Evolutionary conservation across 2,329 filamentous ascomycete species (phyloP), one percentile per base, ranked within the genome.

Genomic region (Chaetomium olivaceum): DNA sequence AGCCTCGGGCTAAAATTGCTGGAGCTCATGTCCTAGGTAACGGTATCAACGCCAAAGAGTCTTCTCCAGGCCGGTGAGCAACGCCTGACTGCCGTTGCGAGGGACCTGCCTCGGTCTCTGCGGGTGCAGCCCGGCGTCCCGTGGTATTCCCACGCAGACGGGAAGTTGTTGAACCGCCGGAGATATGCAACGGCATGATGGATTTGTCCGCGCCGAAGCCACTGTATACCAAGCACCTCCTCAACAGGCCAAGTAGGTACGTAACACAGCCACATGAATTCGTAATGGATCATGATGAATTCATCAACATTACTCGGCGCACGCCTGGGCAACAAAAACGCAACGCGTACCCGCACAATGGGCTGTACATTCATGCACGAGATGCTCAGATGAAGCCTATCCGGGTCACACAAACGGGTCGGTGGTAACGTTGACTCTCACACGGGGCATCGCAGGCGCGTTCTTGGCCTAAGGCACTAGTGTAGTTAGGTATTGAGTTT

Each of bases 401-500:
- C 31, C 16, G 21, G n/a, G 33, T 43, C 21, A 25, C n/a, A 57
- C 21, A 43, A 27, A 43, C 33, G 33, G 21, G 14, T 25, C 21
- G 33, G 9, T 27, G 55, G 31, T 43, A 57, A 57, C 55, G 33
- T 57, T 57, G 33, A 57, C 55, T 57, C 21, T 57, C 21, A 21
- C 33, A 3, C 6, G 7, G 16, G 21, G 14, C 33, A 21, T 43
- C 55, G 51, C 27, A 16, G 51, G 23, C 14, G 16, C 16, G 19
- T 31, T 6, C 27, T 25, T 54, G 14, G 25, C n/a, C 29, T 25
- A 54, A 31, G 52, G 12, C 6, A 33, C 9, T 52, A 25, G 27
- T n/a, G n/a, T n/a, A n/a, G n/a, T n/a, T n/a, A n/a, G n/a, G n/a
- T n/a, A n/a, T 36, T 36, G 9, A 39, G 21, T 3, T 7, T 39